Evolutionary conservation across 371 early-diverging fungal genomes (phyloP), one percentile per base, ranked within the genome.

Genomic region (Lichtheimia ramosa): DNA sequence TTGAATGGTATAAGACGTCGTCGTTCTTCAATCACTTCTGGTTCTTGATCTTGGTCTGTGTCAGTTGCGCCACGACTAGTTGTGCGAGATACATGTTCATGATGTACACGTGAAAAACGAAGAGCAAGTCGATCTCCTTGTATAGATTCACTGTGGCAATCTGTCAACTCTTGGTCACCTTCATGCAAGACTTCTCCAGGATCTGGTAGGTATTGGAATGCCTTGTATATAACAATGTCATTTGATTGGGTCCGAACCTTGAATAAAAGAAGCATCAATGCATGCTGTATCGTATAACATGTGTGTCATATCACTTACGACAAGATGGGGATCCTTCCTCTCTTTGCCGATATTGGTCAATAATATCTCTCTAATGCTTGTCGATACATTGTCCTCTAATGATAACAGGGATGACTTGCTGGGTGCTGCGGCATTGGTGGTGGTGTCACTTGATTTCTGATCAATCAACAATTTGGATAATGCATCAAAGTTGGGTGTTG

Each of bases 161-260:
- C 59, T 0, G 46, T 14, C 20, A 59, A 8, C 24, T 59, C 59
- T 5, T 18, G 15, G 41, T 59, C 59, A 7, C 54, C 50, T 25
- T 63, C 60, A 21, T 63, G 28, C 40, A 34, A 20, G 18, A 61
- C 64, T 15, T 68, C 59, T 28, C 74, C 77, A 15, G 46, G 50
- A 3, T 63, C 60, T 0, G 83, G 74, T 24, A 82, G 55, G 53
- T 79, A 83, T 43, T 68, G 65, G 61, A 87, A 88, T 8, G 87
- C 83, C 61, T 85, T 84, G 71, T 92, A 94, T 2, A 91, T 83
- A 14, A 88, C 70, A 12, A 92, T 79, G 62, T 94, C 92, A n/a
- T 84, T 83, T 2, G 83, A 72, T 18, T 76, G 75, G 10, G 88
- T 88, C 25, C 89, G 83, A 8, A 78, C 85, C 89, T 89, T 68